Evolutionary conservation across 169 alveolate genomes (phyloP), one percentile per base, ranked within the genome.

Genomic region (Plasmodium billcollinsi): DNA sequence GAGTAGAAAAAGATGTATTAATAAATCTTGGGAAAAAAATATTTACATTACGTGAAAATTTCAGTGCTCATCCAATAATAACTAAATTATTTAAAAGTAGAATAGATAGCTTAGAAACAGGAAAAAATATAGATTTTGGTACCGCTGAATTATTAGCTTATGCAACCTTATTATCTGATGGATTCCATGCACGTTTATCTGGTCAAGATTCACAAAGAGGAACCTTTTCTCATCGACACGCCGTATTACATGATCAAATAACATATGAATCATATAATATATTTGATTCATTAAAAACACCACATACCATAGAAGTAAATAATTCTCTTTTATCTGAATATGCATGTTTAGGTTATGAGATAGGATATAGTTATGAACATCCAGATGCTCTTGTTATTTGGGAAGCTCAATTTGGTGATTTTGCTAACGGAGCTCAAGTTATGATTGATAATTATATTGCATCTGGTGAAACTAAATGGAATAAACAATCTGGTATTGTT

Each of bases 351-450:
- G 99, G 99, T 12, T 98, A 95, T 88, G 99, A 98, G 92, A 95
- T 96, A 74, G 99, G 99, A 8, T 98, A 98, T 89, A 94, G 98
- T 67, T 76, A 96, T 80, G 97, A 97, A 69, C 95, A 96, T 74
- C 99, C 99, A 39, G 96, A 96, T 90, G 94, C 96, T 8, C 88
- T 98, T 66, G 91, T 95, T 74, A 95, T 97, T 20, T 97, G 98
- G 98, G 98, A 97, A 90, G 98, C 98, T 45, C 98, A 98, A 93
- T 98, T 98, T 73, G 99, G 99, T 52, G 99, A 98, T 92, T 98
- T 98, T 91, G 97, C 98, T 43, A 98, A 98, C 76, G 98, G 98
- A 24, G 99, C 99, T 18, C 98, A 98, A 93, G 96, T 97, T 56
- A 96, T 97, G 65, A 96, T 96, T 62, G 99, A 98, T 91, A 97